These are phyloP conservation scores for Aspergillus sp. DNA, from an alignment of 2,329 filamentous ascomycete species.

Conservation along the genomic window DNA sequence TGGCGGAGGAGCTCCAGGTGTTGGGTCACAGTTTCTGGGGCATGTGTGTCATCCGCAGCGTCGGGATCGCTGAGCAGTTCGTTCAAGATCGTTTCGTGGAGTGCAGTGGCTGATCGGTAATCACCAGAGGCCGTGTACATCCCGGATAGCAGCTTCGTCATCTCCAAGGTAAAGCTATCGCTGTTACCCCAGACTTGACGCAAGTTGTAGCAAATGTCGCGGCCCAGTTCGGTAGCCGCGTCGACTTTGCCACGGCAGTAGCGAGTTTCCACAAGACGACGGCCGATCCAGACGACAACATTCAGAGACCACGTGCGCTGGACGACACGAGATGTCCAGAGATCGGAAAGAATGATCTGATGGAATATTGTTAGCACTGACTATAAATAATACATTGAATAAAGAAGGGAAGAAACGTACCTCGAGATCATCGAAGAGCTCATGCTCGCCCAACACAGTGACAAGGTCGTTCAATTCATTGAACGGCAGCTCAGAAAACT, in stretches of 20 bases:
- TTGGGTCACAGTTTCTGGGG: conserved; percentile 19
- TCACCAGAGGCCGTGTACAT: conserved; percentile 39
- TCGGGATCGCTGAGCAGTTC: conserved; percentile 22
- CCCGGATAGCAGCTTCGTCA: conserved; percentile 43
- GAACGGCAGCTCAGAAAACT: conserved; percentile 30
- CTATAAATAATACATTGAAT: neutral
- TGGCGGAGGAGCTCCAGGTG: conserved; percentile 25
- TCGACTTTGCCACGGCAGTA: conserved; percentile 42
- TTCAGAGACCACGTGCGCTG: conserved; percentile 39
- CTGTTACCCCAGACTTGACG: conserved; percentile 45
- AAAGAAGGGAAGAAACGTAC: conserved; percentile 6
- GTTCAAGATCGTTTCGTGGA: conserved; percentile 24
- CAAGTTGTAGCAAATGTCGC: conserved; percentile 50
- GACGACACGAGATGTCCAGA: conserved; percentile 41
- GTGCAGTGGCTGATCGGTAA: conserved; percentile 20
- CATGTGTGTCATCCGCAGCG: conserved; percentile 12
- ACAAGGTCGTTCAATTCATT: conserved; percentile 30
- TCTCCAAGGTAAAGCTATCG: conserved; percentile 42
- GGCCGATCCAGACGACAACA: conserved; percentile 46
- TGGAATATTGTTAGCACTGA: neutral
- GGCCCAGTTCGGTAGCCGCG: conserved; percentile 40
- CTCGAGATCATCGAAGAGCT: conserved; percentile 32
- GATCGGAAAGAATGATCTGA: conserved; percentile 33
- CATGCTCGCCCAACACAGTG: conserved; percentile 30
- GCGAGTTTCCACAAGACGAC: conserved; percentile 45